Conservation (phyloP, 1,139 yeast species). For the Scheffersomyces quercinus region DNA sequence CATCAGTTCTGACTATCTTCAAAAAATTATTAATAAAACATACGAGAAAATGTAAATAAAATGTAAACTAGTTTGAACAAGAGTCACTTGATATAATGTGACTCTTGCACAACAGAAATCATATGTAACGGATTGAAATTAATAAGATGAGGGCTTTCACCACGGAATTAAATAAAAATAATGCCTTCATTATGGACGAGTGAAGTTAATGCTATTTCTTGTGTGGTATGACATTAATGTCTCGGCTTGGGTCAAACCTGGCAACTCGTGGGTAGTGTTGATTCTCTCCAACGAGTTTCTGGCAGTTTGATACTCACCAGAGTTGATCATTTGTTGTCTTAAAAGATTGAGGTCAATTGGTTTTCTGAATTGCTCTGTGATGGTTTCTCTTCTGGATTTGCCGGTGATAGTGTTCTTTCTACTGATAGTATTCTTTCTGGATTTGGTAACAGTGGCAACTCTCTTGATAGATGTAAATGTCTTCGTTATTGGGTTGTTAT, state of each 20-base stretch:
- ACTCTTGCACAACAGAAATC: too few species aligned
- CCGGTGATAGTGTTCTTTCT: constrained; percentile 18
- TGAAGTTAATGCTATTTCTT: constrained; percentile 34
- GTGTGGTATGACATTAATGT: constrained; percentile 48
- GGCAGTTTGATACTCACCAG: constrained; percentile 38
- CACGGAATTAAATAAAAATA: too few species aligned
- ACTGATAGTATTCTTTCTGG: constrained; percentile 18
- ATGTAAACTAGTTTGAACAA: too few species aligned
- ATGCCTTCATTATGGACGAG: neutral
- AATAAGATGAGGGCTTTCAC: too few species aligned
- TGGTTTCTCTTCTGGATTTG: constrained; percentile 33
- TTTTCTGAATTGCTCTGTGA: constrained; percentile 32
- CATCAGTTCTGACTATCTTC: too few species aligned
- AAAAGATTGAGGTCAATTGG: constrained; percentile 39
- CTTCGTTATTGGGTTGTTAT: constrained; percentile 25
- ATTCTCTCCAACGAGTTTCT: constrained; percentile 41
- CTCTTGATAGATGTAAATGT: constrained; percentile 41
- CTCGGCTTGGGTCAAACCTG: constrained; percentile 54
- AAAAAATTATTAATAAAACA: too few species aligned
- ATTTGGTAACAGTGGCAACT: constrained; percentile 25
- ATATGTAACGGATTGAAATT: too few species aligned
- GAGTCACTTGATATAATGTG: too few species aligned
- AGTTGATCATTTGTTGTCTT: constrained; percentile 42
- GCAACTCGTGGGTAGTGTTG: constrained; percentile 48
- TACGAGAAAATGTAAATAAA: too few species aligned